These are phyloP conservation scores for Prunus dulcis DNA, from an alignment of 306 rosid species.

Conservation along the genomic window DNA sequence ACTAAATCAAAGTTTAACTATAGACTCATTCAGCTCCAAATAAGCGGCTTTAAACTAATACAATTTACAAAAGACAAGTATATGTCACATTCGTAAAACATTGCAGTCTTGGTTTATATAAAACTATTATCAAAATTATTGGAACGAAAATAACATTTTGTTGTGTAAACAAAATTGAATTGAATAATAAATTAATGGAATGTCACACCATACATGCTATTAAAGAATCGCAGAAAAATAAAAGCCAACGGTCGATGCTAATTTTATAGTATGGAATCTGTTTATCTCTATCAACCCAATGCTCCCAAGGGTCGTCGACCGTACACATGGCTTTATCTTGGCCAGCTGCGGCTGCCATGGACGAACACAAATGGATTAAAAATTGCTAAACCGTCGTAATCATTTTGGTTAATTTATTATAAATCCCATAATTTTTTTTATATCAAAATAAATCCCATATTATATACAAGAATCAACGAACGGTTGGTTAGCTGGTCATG, in stretches of 20 bases:
- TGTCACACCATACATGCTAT: neutral
- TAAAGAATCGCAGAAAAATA: neutral
- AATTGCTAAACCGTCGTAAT: neutral
- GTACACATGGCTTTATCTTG: neutral
- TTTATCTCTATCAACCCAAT: neutral
- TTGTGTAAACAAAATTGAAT: neutral
- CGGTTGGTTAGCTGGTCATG: neutral
- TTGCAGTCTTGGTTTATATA: neutral
- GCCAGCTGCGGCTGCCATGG: neutral
- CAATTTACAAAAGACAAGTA: neutral
- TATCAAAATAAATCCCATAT: neutral
- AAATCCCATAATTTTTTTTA: neutral
- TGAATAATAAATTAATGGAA: neutral
- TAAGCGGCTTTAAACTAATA: neutral
- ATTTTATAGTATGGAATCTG: neutral
- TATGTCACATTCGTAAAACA: neutral
- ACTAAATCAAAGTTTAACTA: neutral
- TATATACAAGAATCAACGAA: too few relatives aligned
- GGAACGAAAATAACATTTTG: neutral
- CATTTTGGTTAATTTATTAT: neutral
- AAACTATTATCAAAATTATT: neutral
- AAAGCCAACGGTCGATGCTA: neutral
- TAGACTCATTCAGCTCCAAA: neutral
- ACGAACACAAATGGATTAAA: neutral
- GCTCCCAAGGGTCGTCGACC: neutral